Conservation (phyloP, 345 rosid genomes). For the Lepidium sativum region DNA sequence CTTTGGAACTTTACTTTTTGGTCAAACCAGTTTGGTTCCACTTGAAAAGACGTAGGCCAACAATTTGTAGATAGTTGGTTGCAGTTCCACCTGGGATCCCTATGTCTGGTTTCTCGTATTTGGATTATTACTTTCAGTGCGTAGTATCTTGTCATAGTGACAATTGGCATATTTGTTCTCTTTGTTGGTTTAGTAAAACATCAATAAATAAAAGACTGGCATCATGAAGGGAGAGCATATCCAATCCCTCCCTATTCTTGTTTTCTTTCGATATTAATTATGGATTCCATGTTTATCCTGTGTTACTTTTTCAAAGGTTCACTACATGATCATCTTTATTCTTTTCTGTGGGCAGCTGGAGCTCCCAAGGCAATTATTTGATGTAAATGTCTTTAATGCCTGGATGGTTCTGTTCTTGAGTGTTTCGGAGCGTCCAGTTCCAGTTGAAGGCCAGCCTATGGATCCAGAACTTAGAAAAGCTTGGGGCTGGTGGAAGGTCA, state of each 20-base stretch:
- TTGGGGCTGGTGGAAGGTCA: constrained; percentile 99
- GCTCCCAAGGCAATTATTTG: constrained; percentile 80
- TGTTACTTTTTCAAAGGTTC: background rate
- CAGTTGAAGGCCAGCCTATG: constrained; percentile 84
- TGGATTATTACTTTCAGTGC: background rate
- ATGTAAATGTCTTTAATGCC: constrained; percentile 69
- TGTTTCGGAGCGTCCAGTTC: constrained; percentile 86
- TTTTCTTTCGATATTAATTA: background rate
- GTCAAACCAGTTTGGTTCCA: background rate
- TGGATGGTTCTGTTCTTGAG: constrained; percentile 95
- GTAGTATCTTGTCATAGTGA: background rate
- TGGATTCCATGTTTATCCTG: background rate
- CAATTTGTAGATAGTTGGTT: background rate
- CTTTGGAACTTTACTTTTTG: background rate
- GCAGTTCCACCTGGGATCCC: background rate
- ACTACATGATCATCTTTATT: constrained; percentile 1
- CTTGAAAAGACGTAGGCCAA: background rate
- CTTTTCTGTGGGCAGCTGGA: constrained; percentile 58
- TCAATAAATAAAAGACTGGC: background rate
- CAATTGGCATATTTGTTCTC: background rate
- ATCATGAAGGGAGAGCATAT: background rate
- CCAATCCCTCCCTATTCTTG: background rate
- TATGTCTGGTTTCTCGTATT: background rate
- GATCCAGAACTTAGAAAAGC: constrained; percentile 89
- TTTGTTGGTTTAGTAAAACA: background rate